Percentiles rank a stretch among this genome's conserved stretches.
Conservation (phyloP, 2,329 filamentous ascomycete species). For the Penicillium expansum region DNA sequence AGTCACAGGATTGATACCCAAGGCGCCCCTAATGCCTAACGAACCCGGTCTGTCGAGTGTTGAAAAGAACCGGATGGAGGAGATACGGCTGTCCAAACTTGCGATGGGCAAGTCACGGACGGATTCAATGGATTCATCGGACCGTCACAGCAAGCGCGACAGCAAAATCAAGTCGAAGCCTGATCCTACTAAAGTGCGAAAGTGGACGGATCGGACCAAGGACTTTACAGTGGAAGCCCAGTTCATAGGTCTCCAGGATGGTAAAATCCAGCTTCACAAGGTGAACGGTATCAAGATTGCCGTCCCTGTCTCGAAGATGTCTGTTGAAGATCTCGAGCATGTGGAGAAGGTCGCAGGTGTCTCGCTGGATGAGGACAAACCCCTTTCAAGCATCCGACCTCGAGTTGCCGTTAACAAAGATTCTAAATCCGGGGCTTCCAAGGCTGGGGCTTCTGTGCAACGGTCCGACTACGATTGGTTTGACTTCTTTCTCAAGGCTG, state of each 20-base stretch:
- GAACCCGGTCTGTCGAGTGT: conserved; percentile 65
- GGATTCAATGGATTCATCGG: conserved; percentile 54
- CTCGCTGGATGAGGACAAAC: conserved; percentile 88
- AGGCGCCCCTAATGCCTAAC: conserved; percentile 52
- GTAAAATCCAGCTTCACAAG: conserved; percentile 97
- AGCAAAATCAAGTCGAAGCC: conserved; percentile 78
- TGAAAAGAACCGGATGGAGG: conserved; percentile 74
- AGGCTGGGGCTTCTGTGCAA: conserved; percentile 40
- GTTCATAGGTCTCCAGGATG: conserved; percentile 89
- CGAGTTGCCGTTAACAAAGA: conserved; percentile 36
- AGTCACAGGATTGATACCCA: conserved; percentile 65
- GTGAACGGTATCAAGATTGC: conserved; percentile 98
- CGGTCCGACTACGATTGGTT: conserved; percentile 88
- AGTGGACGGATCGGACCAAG: conserved; percentile 92
- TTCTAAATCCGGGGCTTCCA: conserved; percentile 32
- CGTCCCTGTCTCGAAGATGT: conserved; percentile 94
- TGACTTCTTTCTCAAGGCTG: conserved; percentile 92
- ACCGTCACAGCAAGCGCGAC: conserved; percentile 67
- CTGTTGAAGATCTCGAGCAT: conserved; percentile 88
- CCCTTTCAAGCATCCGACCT: conserved; percentile 71
- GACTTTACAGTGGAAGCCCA: conserved; percentile 97
- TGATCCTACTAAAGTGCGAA: conserved; percentile 76
- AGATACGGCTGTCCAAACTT: conserved; percentile 79
- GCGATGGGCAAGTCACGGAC: conserved; percentile 65
- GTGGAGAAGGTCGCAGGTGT: conserved; percentile 85